phyloP scores from a whole-genome alignment of 108 stramenopile genomes.

The Schizochytrium sp. region DNA sequence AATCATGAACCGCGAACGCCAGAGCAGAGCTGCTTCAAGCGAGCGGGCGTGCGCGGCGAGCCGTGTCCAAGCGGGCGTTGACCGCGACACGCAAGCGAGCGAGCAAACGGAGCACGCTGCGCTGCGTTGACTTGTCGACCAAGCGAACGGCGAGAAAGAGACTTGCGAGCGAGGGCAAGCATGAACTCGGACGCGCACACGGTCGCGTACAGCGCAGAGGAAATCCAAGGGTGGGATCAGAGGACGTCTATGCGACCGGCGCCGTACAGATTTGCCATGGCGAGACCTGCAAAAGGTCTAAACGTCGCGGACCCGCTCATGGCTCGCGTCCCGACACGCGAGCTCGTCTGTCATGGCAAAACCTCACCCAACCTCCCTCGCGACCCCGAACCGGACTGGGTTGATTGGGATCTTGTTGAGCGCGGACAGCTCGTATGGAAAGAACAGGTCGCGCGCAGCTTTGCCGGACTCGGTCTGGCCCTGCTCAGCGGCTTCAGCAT shows the following conservation, averaged over 20 bases:
- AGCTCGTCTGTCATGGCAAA: neutral
- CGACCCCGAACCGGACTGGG: neutral
- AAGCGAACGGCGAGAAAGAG: too few relatives aligned
- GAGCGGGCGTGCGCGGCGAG: too few relatives aligned
- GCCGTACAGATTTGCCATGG: neutral
- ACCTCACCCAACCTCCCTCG: neutral
- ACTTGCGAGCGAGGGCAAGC: too few relatives aligned
- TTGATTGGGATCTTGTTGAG: neutral
- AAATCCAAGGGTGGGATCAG: neutral
- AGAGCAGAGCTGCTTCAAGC: too few relatives aligned
- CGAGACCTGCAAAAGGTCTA: neutral
- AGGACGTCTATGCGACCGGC: neutral
- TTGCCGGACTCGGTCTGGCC: neutral
- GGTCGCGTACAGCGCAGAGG: neutral
- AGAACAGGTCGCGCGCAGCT: neutral
- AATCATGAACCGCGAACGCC: too few relatives aligned
- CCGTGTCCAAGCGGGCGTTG: too few relatives aligned
- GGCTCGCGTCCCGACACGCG: neutral
- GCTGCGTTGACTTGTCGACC: too few relatives aligned
- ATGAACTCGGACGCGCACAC: too few relatives aligned
- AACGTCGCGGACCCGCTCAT: neutral
- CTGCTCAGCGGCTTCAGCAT: conserved; percentile 14
- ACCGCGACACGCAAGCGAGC: too few relatives aligned
- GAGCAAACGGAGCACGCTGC: too few relatives aligned
- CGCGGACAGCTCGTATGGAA: neutral